Evolutionary conservation across 371 early-diverging fungal genomes (phyloP).

Genomic region (Choanephora cucurbitarum): DNA sequence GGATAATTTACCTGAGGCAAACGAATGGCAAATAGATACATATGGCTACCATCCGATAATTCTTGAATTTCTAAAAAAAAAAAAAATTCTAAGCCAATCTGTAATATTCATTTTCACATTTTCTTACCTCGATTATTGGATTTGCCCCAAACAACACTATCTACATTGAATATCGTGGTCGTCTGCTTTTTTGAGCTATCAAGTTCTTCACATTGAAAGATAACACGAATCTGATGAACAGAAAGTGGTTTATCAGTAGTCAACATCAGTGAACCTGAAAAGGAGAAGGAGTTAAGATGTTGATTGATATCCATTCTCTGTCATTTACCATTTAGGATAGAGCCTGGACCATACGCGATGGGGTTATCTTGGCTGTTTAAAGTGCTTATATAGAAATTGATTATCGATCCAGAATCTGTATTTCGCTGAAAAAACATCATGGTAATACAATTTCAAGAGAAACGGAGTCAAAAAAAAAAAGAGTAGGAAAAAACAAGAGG

Average conservation of each 20-base stretch:
- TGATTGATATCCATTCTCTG: too few relatives aligned
- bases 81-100: too few relatives aligned
- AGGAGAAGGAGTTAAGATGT: not conserved
- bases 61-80: conserved; percentile 13
- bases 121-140: not conserved
- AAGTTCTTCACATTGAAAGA: conserved; percentile 37
- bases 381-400: conserved; percentile 27
- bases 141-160: conserved; percentile 31
- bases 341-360: conserved; percentile 49
- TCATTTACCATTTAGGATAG: conserved; percentile 45
- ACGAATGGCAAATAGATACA: conserved; percentile 47
- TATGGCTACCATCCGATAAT: conserved; percentile 34
- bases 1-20: conserved; percentile 47
- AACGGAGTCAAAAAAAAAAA: not conserved
- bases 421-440: conserved; percentile 29
- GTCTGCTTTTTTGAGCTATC: conserved; percentile 11
- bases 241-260: conserved; percentile 32
- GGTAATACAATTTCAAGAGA: conserved; percentile 5
- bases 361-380: conserved; percentile 33
- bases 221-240: conserved; percentile 32
- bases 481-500: not conserved
- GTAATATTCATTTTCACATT: not conserved
- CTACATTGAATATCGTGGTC: conserved; percentile 31
- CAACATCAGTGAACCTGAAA: conserved; percentile 39
- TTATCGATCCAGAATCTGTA: conserved; percentile 19